phyloP scores from a whole-genome alignment of 1,284 basidiomycete species.

The Tilletia horrida region DNA sequence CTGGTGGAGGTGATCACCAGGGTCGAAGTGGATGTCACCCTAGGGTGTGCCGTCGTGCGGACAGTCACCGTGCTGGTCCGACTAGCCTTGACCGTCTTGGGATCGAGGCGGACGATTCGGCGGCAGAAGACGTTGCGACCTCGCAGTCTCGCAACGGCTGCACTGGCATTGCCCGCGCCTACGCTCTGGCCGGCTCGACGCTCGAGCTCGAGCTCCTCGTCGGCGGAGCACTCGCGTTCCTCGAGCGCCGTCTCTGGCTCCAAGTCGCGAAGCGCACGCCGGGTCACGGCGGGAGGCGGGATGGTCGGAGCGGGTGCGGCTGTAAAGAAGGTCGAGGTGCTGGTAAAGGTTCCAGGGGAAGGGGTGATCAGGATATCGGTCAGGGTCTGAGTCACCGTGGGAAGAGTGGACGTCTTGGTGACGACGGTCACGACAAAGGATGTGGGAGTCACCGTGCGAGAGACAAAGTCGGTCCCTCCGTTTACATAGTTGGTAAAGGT shows the following conservation, averaged over 20 bases:
- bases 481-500: background rate
- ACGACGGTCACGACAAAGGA: background rate
- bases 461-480: background rate
- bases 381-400: background rate
- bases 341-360: conserved; percentile 5
- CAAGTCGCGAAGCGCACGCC: background rate
- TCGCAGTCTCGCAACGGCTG: background rate
- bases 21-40: background rate
- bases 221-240: background rate
- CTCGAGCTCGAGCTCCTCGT: background rate
- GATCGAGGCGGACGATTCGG: background rate
- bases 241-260: background rate
- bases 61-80: background rate
- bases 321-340: background rate
- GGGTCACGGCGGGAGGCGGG: background rate
- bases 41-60: background rate
- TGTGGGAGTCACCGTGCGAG: background rate
- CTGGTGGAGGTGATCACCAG: background rate
- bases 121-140: conserved; percentile 1
- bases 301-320: background rate
- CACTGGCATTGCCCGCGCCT: background rate
- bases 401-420: background rate
- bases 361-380: background rate
- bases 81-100: background rate
- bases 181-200: background rate